phyloP scores from a whole-genome alignment of 2,329 filamentous ascomycete species.

The Alternaria gaisen region DNA sequence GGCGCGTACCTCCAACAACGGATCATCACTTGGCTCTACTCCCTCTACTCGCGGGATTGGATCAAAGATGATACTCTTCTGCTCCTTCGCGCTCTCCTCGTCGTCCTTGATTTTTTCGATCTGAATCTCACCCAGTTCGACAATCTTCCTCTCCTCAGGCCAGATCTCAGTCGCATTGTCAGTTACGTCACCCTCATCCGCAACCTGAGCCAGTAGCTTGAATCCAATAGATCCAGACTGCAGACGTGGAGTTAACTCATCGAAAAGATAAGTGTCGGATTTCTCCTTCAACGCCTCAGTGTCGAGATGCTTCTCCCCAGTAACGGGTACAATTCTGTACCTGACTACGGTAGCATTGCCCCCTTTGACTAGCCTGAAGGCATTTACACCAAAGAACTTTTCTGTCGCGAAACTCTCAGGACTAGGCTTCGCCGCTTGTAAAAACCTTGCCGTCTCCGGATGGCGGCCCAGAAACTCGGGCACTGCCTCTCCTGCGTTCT shows the following conservation, averaged over 20 bases:
- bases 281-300: constrained; percentile 52
- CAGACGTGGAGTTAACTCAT: constrained; percentile 57
- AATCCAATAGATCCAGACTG: constrained; percentile 53
- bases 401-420: constrained; percentile 61
- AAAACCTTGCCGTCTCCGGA: constrained; percentile 59
- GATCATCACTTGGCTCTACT: constrained; percentile 63
- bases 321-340: constrained; percentile 60
- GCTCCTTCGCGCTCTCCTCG: constrained; percentile 54
- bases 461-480: constrained; percentile 57
- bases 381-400: constrained; percentile 60
- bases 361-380: constrained; percentile 57
- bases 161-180: constrained; percentile 62
- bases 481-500: constrained; percentile 43
- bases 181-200: constrained; percentile 57
- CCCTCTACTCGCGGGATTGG: constrained; percentile 65
- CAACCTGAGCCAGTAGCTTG: constrained; percentile 62
- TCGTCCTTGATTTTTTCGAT: constrained; percentile 54
- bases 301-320: constrained; percentile 53
- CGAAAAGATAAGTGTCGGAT: constrained; percentile 58
- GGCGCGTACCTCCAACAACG: constrained; percentile 65
- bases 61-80: constrained; percentile 66
- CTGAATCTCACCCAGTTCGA: constrained; percentile 61
- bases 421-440: constrained; percentile 60
- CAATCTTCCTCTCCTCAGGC: constrained; percentile 61
- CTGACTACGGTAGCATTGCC: constrained; percentile 58